Percentiles rank a stretch among this genome's conserved stretches.
phyloP scores from a whole-genome alignment of 2,329 filamentous ascomycete species.

The Furcasterigmium sp. region DNA sequence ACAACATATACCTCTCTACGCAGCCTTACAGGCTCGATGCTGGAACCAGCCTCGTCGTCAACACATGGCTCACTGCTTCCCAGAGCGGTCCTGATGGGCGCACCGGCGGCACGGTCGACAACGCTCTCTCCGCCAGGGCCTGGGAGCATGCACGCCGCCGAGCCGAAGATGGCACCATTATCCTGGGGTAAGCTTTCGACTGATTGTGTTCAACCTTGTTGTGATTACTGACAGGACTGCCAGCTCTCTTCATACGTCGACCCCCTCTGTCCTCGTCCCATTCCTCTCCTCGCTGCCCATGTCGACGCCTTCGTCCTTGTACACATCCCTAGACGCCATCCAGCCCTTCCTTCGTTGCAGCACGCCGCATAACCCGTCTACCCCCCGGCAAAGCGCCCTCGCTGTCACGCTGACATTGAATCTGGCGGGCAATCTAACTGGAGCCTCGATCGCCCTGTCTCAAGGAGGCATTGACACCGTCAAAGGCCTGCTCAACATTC shows the following conservation, averaged over 20 bases:
- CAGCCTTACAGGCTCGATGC: slow-evolving; percentile 85
- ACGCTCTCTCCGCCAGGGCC: slow-evolving; percentile 69
- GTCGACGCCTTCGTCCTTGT: slow-evolving; percentile 67
- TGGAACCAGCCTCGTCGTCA: slow-evolving; percentile 86
- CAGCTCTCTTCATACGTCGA: slow-evolving; percentile 83
- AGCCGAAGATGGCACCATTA: slow-evolving; percentile 91
- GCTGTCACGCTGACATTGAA: slow-evolving; percentile 78
- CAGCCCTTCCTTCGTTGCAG: slow-evolving; percentile 83
- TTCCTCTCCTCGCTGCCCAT: slow-evolving; percentile 80
- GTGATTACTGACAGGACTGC: not conserved
- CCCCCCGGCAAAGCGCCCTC: slow-evolving; percentile 73
- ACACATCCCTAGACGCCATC: slow-evolving; percentile 74
- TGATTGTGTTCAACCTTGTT: not conserved
- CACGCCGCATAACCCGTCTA: slow-evolving; percentile 84
- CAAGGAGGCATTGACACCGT: slow-evolving; percentile 83
- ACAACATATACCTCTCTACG: slow-evolving; percentile 78
- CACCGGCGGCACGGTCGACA: slow-evolving; percentile 74
- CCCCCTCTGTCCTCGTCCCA: slow-evolving; percentile 76
- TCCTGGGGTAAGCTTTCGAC: slow-evolving; percentile 65
- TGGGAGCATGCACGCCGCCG: slow-evolving; percentile 96
- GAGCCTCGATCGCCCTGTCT: slow-evolving; percentile 71
- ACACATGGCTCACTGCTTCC: slow-evolving; percentile 85
- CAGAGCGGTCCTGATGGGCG: slow-evolving; percentile 64
- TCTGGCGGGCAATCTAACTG: slow-evolving; percentile 72
- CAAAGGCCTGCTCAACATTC: slow-evolving; percentile 74